phyloP scores from a whole-genome alignment of 2,329 filamentous ascomycete genomes.

The Penicillium sp. region DNA sequence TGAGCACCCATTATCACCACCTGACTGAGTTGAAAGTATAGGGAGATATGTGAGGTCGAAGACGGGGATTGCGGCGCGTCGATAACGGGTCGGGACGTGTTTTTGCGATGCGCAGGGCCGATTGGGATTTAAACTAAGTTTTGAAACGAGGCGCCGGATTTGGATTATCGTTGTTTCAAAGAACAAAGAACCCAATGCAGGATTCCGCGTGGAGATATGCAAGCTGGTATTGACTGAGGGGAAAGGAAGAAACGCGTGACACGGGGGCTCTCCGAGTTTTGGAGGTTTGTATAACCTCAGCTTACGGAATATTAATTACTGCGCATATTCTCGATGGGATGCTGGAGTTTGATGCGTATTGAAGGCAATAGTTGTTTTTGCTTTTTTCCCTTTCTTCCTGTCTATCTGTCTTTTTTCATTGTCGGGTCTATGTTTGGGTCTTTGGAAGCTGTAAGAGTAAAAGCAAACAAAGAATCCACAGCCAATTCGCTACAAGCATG shows the following conservation, averaged over 20 bases:
- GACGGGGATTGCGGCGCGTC: neutral
- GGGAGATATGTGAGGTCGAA: neutral
- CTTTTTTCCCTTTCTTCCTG: neutral
- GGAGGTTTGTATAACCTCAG: neutral
- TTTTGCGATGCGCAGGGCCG: neutral
- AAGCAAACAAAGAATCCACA: neutral
- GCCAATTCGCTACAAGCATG: neutral
- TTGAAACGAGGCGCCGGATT: neutral
- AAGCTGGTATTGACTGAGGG: conserved; percentile 1
- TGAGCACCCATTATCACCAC: conserved; percentile 20
- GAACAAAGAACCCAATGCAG: conserved; percentile 4
- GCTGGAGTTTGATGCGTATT: no score
- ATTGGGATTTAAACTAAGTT: neutral
- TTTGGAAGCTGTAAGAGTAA: neutral
- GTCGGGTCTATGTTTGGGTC: neutral
- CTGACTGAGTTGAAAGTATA: neutral
- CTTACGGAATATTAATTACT: neutral
- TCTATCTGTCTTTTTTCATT: neutral
- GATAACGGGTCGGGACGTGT: neutral
- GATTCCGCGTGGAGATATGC: neutral
- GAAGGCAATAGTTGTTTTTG: no score
- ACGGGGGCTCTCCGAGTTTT: conserved; percentile 11
- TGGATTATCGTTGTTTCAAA: neutral
- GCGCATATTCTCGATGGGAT: no score
- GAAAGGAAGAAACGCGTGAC: conserved; percentile 26